A percentile compares a stretch with the other conserved stretches of the same genome.
Conservation (phyloP, 225 moss, liverwort and hornwort genomes). For the Pseudoscleropodium purum region DNA sequence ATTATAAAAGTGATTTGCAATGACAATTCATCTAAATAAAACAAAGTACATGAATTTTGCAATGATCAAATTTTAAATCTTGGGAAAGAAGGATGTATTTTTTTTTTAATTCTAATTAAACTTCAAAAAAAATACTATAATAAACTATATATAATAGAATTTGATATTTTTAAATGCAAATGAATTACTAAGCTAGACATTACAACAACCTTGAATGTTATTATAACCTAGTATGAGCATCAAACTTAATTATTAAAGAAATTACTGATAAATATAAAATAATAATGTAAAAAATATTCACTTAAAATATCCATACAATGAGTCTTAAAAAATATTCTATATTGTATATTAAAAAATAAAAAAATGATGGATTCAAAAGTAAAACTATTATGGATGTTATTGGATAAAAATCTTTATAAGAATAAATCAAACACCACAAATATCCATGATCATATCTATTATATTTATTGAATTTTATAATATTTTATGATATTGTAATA, state of each 20-base stretch:
- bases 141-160: neutral
- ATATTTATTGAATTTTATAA: neutral
- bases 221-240: neutral
- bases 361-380: neutral
- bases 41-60: neutral
- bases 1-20: neutral
- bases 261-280: neutral
- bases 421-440: accelerated
- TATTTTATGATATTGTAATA: too few relatives aligned
- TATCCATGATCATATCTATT: neutral
- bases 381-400: neutral
- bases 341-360: neutral
- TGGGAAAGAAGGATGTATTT: neutral
- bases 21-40: neutral
- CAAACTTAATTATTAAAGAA: neutral
- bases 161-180: neutral
- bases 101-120: neutral
- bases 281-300: neutral
- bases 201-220: neutral
- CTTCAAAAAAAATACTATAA: neutral
- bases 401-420: neutral
- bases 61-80: neutral
- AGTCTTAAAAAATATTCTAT: neutral
- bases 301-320: too few relatives aligned
- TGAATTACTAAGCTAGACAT: neutral